phyloP scores from a whole-genome alignment of 2,329 filamentous ascomycete species.

The Stagonosporopsis cucurbitacearum region DNA sequence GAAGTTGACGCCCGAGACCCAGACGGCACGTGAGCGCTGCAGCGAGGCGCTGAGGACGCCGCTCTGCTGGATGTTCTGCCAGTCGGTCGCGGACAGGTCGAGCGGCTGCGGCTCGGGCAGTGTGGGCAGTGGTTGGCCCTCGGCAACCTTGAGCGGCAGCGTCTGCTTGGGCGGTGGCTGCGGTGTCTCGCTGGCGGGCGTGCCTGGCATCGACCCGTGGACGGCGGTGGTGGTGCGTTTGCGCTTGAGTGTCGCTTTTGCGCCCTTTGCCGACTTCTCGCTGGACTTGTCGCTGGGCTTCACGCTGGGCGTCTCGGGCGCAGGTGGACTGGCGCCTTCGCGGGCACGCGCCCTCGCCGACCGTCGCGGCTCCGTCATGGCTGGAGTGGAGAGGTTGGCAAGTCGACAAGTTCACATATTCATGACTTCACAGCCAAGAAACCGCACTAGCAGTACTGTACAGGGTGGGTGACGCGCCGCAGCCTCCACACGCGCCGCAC shows the following conservation, averaged over 20 bases:
- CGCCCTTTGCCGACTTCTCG: constrained; percentile 34
- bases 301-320: constrained; percentile 34
- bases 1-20: constrained; percentile 48
- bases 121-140: constrained; percentile 74
- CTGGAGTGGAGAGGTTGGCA: neutral
- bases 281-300: constrained; percentile 38
- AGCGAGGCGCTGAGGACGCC: constrained; percentile 78
- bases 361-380: constrained; percentile 47
- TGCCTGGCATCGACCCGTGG: constrained; percentile 37
- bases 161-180: constrained; percentile 25
- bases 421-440: neutral
- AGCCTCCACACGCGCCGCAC: constrained; percentile 10
- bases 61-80: constrained; percentile 76
- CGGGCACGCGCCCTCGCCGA: constrained; percentile 46
- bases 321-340: constrained; percentile 38
- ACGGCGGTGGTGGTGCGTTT: constrained; percentile 35
- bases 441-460: too few species aligned
- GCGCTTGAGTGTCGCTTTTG: constrained; percentile 43
- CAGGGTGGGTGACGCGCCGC: constrained; percentile 10
- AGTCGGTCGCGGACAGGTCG: constrained; percentile 68
- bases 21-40: constrained; percentile 68
- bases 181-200: constrained; percentile 27
- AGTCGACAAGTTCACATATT: too few species aligned
- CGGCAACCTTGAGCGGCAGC: constrained; percentile 67
- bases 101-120: constrained; percentile 71